These are phyloP conservation scores for Nicotiana noctiflora DNA, from an alignment of 257 asterid genomes.

Conservation along the genomic window DNA sequence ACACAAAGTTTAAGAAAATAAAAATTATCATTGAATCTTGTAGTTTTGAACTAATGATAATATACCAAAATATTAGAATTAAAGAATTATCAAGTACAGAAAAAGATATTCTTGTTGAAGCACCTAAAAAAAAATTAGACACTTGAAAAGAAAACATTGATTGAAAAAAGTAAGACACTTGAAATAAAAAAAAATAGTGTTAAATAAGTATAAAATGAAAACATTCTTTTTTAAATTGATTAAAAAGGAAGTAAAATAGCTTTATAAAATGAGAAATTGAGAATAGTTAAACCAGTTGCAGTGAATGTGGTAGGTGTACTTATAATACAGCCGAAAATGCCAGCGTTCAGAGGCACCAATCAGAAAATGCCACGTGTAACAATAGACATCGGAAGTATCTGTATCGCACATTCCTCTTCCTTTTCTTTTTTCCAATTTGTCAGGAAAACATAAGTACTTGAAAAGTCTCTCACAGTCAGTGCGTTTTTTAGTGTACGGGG, in stretches of 20 bases:
- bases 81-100: no score
- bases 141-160: no score
- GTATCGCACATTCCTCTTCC: background rate
- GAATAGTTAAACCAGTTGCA: background rate
- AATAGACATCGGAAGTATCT: background rate
- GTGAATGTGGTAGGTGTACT: background rate
- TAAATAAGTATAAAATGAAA: no score
- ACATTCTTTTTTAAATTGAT: no score
- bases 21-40: no score
- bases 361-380: background rate
- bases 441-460: background rate
- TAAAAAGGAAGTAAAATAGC: background rate
- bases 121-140: no score
- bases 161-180: no score
- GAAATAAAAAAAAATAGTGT: no score
- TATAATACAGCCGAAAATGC: background rate
- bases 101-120: no score
- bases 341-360: background rate
- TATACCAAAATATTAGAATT: no score
- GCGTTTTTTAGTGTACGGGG: background rate
- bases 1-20: no score
- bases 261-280: background rate
- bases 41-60: no score
- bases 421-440: background rate
- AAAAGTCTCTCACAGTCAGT: background rate